Evolutionary conservation across 23 red algal genomes (phyloP), one percentile per base, ranked within the genome.

Genomic region (Gracilaria domingensis): DNA sequence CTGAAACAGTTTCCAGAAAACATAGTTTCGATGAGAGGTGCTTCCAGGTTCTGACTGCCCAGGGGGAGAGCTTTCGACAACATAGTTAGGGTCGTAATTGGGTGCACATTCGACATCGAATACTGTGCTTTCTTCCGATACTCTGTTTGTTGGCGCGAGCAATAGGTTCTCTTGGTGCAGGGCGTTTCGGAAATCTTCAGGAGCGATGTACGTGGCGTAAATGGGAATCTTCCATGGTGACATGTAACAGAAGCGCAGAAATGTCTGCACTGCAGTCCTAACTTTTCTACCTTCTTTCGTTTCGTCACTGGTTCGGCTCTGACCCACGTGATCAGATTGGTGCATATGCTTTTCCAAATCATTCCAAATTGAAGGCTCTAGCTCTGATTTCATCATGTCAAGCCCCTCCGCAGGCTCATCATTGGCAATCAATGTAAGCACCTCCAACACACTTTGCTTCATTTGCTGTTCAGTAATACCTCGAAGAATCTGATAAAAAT

Each of bases 191-290:
- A 84, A 34, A 61, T 84, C 81, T 40, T 42, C 26, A 24, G 81
- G 81, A 29, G 57, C 29, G 30, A 84, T 55, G 60, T 66, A 84
- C 16, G 57, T 21, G 8, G 81, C 60, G 34, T 84, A 84, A 17
- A 84, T 64, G 7, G 65, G 48, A 40, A 84, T 84, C 44, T 84
- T 84, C 81, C 81, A 84, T 14, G 81, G 81, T 13, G 81, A 84
- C 18, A 67, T 12, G 40, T 84, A 84, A 65, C 81, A 84, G 28
- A 84, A 67, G 12, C 60, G 44, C 29, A 84, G 23, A 4, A 84
- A 47, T 24, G 54, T 65, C 36, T 84, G 54, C 44, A 84, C 81
- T 61, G 23, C 53, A 6, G 36, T 84, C 13, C 58, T 84, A 55
- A 67, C 26, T 55, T 84, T 84, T 21, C 34, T 20, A 8, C 81